phyloP scores from a whole-genome alignment of 495 filamentous ascomycete genomes.

The Hypoxylon perforatum region DNA sequence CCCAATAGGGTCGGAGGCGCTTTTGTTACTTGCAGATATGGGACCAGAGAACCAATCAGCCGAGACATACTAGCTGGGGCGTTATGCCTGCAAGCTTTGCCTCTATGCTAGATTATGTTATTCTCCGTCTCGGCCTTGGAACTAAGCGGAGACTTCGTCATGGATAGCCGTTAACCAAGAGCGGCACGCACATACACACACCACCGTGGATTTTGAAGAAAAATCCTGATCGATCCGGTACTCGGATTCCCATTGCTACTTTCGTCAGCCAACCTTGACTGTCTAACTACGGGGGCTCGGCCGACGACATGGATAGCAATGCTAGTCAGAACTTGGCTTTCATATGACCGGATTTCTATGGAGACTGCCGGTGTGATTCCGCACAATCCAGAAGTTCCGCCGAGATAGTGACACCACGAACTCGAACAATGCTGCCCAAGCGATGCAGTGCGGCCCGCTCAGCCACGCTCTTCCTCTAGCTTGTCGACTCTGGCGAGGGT shows the following conservation, averaged over 20 bases:
- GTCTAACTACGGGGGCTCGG: slow-evolving; percentile 13
- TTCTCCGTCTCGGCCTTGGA: slow-evolving; percentile 16
- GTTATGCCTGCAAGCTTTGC: slow-evolving; percentile 1
- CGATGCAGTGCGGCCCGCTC: background rate
- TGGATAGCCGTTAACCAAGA: background rate
- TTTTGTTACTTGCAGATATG: slow-evolving; percentile 27
- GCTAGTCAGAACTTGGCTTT: slow-evolving; percentile 21
- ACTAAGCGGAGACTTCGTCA: slow-evolving; percentile 18
- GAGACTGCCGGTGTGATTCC: slow-evolving; percentile 4
- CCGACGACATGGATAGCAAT: slow-evolving; percentile 28
- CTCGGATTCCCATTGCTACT: slow-evolving; percentile 26
- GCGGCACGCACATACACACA: slow-evolving; percentile 13
- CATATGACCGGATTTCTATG: slow-evolving; percentile 20
- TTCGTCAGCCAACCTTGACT: background rate
- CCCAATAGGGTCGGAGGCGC: slow-evolving; percentile 24
- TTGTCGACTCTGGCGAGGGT: background rate
- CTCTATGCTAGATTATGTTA: slow-evolving; percentile 26
- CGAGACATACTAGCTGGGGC: slow-evolving; percentile 4
- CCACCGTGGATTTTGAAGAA: slow-evolving; percentile 6
- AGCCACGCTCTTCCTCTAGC: background rate
- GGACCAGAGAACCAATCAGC: slow-evolving; percentile 21
- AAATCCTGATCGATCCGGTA: slow-evolving; percentile 31
- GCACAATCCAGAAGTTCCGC: slow-evolving; percentile 13
- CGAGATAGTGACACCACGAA: slow-evolving; percentile 11
- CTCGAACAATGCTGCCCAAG: background rate